phyloP scores from a whole-genome alignment of 495 filamentous ascomycete species.

The Talaromyces adpressus region DNA sequence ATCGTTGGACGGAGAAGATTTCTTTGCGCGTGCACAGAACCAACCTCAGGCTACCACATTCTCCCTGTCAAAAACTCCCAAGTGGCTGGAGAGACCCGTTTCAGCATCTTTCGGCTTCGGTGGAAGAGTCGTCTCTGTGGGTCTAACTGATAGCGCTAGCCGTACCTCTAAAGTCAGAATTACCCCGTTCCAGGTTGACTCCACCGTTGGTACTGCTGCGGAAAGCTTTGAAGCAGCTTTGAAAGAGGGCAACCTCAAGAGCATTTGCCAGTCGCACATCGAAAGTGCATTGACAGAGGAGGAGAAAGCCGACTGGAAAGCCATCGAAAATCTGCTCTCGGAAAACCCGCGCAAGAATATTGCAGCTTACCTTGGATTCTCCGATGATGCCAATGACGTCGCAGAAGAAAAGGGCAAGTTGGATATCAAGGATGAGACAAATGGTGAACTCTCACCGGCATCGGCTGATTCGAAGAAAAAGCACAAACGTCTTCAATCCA shows the following conservation, averaged over 20 bases:
- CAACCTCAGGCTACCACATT: conserved; percentile 87
- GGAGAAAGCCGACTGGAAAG: conserved; percentile 92
- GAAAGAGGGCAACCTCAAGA: conserved; percentile 65
- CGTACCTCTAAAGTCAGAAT: conserved; percentile 75
- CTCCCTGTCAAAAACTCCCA: conserved; percentile 76
- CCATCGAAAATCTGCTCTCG: conserved; percentile 81
- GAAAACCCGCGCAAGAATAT: conserved; percentile 73
- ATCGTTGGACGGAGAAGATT: conserved; percentile 83
- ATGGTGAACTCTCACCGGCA: conserved; percentile 39
- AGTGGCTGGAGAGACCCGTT: conserved; percentile 81
- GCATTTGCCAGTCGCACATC: conserved; percentile 76
- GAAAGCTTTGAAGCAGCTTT: conserved; percentile 81
- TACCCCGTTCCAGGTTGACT: conserved; percentile 81
- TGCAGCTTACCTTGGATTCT: conserved; percentile 81
- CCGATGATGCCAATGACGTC: conserved; percentile 47
- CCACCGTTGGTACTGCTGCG: conserved; percentile 72
- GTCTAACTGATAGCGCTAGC: conserved; percentile 50
- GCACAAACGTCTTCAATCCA: conserved; percentile 64
- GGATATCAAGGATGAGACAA: conserved; percentile 41
- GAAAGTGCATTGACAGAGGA: conserved; percentile 68
- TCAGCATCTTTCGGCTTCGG: conserved; percentile 94
- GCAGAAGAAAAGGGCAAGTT: conserved; percentile 42
- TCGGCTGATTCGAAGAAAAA: conserved; percentile 37
- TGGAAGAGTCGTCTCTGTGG: conserved; percentile 81
- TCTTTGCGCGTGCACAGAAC: conserved; percentile 88